Percentiles rank a stretch among this genome's conserved stretches.
Evolutionary conservation across 1,284 basidiomycete species (phyloP).

Genomic region (Hypsizygus ulmarius): DNA sequence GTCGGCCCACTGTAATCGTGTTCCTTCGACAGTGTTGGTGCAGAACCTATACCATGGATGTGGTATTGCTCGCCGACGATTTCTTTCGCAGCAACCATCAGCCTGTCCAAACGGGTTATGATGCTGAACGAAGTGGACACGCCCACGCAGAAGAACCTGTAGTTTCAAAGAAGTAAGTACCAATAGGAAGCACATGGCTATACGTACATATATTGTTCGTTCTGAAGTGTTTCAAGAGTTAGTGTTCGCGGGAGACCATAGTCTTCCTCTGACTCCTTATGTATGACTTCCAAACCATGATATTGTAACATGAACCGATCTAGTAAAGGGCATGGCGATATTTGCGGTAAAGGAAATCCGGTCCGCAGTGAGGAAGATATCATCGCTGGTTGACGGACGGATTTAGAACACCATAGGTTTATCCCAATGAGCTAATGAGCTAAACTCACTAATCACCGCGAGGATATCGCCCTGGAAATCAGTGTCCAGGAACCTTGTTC

Average conservation of each 20-base stretch:
- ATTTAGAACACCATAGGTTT: not conserved
- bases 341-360: constrained; percentile 78
- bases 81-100: constrained; percentile 78
- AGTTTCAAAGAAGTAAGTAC: not conserved
- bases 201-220: constrained; percentile 69
- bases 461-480: constrained; percentile 83
- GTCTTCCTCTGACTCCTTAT: constrained; percentile 65
- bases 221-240: constrained; percentile 61
- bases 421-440: not conserved
- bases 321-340: constrained; percentile 80
- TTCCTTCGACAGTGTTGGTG: constrained; percentile 5
- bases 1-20: constrained; percentile 8
- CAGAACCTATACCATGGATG: constrained; percentile 60
- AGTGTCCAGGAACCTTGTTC: constrained; percentile 76
- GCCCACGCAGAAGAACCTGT: constrained; percentile 72
- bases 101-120: constrained; percentile 61
- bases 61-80: constrained; percentile 81
- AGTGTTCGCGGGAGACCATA: constrained; percentile 64
- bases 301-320: constrained; percentile 68
- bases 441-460: constrained; percentile 67
- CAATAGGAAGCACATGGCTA: not conserved
- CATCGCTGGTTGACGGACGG: constrained; percentile 42
- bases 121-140: constrained; percentile 68
- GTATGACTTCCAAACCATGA: constrained; percentile 62
- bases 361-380: constrained; percentile 73